These are phyloP conservation scores for Eucalyptus globulus DNA, from an alignment of 345 rosid species.

Conservation along the genomic window DNA sequence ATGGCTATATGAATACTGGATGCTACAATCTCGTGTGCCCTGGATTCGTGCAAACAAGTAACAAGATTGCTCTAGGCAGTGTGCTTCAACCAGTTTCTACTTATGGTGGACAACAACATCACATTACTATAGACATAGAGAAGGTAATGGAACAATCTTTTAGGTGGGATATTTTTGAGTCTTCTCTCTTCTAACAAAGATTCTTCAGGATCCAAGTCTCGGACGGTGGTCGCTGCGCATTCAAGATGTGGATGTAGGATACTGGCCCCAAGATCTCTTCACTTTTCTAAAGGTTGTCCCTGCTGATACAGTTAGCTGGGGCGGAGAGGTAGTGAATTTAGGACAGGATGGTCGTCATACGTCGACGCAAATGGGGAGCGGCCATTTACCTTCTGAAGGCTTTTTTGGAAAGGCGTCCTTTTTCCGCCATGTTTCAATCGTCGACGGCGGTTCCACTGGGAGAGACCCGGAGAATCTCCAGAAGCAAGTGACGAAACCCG, in stretches of 20 bases:
- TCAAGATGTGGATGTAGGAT: neutral
- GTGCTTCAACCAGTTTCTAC: neutral
- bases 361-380: neutral
- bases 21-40: conserved; percentile 18
- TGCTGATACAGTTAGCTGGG: neutral
- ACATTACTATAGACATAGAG: neutral
- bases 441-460: too few species aligned
- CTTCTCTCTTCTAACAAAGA: neutral
- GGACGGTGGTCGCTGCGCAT: neutral
- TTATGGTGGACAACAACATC: neutral
- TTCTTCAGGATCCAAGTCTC: neutral
- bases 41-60: conserved; percentile 12
- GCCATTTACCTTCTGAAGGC: too few species aligned
- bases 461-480: too few species aligned
- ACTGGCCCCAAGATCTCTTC: neutral
- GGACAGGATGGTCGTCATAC: neutral
- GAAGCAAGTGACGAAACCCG: too few species aligned
- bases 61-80: neutral
- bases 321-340: neutral
- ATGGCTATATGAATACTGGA: neutral
- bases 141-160: neutral
- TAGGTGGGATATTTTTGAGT: neutral
- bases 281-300: neutral
- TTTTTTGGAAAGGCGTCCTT: too few species aligned
- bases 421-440: too few species aligned